These are phyloP conservation scores for Dendrothele bispora DNA, from an alignment of 768 basidiomycete species.

Conservation along the genomic window DNA sequence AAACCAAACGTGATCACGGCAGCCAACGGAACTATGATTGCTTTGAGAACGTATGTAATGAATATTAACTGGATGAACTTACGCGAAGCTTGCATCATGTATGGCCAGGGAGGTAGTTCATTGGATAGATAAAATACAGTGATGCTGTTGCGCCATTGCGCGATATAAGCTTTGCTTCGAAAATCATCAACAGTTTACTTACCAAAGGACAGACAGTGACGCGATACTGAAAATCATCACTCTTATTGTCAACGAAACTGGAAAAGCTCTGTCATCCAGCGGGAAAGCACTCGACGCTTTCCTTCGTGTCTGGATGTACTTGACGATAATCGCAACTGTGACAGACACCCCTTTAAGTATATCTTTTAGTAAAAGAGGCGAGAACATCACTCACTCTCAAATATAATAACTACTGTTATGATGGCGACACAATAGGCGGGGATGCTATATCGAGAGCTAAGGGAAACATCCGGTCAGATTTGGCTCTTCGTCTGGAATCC, in stretches of 20 bases:
- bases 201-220: constrained; percentile 44
- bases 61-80: constrained; percentile 18
- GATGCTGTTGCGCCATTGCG: constrained; percentile 24
- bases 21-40: constrained; percentile 44
- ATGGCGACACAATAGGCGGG: constrained; percentile 46
- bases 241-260: constrained; percentile 37
- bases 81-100: constrained; percentile 53
- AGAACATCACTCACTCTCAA: constrained; percentile 40
- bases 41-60: neutral
- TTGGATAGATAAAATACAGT: constrained; percentile 37
- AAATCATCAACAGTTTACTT: constrained; percentile 13
- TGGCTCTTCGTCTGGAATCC: neutral
- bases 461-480: neutral
- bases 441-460: constrained; percentile 32
- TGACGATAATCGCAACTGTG: constrained; percentile 42
- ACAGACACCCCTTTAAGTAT: neutral
- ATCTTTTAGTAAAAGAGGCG: constrained; percentile 4
- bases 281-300: constrained; percentile 40
- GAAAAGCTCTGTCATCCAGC: constrained; percentile 34
- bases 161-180: neutral
- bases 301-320: constrained; percentile 41
- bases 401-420: constrained; percentile 35
- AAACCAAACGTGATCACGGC: constrained; percentile 49
- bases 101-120: constrained; percentile 31
- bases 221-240: constrained; percentile 45